Base-by-base conservation (phyloP, 768 basidiomycete species). In the Kwoniella mangroviensis region DNA sequence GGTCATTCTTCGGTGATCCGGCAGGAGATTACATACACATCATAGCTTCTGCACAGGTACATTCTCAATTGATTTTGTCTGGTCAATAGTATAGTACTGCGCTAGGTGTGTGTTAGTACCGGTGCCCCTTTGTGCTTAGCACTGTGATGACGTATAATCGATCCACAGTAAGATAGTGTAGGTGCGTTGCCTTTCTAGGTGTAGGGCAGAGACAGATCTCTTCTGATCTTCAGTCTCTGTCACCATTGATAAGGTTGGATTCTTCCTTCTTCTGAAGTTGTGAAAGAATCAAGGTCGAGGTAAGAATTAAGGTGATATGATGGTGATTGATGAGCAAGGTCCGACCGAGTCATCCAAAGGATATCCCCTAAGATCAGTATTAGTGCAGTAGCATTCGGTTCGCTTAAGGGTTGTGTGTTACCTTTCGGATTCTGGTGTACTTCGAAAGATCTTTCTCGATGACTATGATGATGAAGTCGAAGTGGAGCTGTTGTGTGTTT, bases 321-420 rank as follows among this genome's bases (percentile, higher is more conserved):
- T 49, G 12, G 12, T 19, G 45, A 49, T 49, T 21, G 19, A 54
- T 21, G 11, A 11, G 11, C 24, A 54, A 24, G 56, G 15, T 57
- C 56, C 56, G 56, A 24, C 56, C 56, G 56, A 26, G 19, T 24
- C 56, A 57, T 26, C 56, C 56, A 57, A 57, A 57, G 56, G 56
- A 57, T 26, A 28, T 26, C 26, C 15, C 12, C 19, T 49, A 5
- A 34, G n/a, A 34, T 7, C 34, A 7, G 34, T 49, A 15, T 49
- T 49, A 13, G 45, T 49, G 15, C 45, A 49, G 45, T 49, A 7
- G 9, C 34, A 49, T 49, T 49, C 45, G 45, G 10, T 49, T 49
- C 45, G 45, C 45, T 49, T 49, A 49, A 49, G 45, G 13, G 45
- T 17, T 49, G 45, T 49, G 45, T 49, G 45, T 49, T 19, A 49